A percentile compares a stretch with the other conserved stretches of the same genome.
Evolutionary conservation across 306 rosid species (phyloP).

Genomic region (Parietaria judaica): DNA sequence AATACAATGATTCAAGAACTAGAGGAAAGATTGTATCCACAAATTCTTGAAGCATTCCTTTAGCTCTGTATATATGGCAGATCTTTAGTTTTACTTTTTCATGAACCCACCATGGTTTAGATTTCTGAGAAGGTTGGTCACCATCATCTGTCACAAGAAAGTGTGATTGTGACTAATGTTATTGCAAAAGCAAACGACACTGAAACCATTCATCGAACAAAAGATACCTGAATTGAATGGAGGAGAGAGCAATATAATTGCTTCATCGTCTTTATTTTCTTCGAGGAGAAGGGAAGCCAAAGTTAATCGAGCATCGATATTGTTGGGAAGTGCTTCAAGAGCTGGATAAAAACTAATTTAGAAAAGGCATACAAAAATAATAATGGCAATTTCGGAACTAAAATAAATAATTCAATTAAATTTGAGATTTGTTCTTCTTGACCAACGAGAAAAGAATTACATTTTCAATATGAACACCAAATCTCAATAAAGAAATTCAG

Average conservation of each 20-base stretch:
- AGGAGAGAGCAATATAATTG: constrained; percentile 64
- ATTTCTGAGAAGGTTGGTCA: constrained; percentile 39
- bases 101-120: constrained; percentile 71
- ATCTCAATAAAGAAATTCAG: too few species aligned
- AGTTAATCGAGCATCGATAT: constrained; percentile 62
- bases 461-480: too few species aligned
- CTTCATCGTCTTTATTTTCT: constrained; percentile 71
- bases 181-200: background rate
- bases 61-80: constrained; percentile 32
- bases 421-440: too few species aligned
- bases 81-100: constrained; percentile 44
- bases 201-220: constrained; percentile 5
- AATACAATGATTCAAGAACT: constrained; percentile 34
- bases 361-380: background rate
- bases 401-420: background rate
- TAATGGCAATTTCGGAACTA: background rate
- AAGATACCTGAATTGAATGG: constrained; percentile 45
- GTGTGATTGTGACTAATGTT: background rate
- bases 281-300: constrained; percentile 84
- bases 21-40: constrained; percentile 33
- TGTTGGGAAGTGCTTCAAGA: constrained; percentile 45
- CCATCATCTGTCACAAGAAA: constrained; percentile 32
- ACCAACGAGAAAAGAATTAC: too few species aligned
- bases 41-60: constrained; percentile 37
- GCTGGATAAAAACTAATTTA: constrained; percentile 40